Percentiles rank a stretch among this genome's conserved stretches.
phyloP scores from a whole-genome alignment of 164 flowering plant genomes.

The Kalanchoe fedtschenkoi region DNA sequence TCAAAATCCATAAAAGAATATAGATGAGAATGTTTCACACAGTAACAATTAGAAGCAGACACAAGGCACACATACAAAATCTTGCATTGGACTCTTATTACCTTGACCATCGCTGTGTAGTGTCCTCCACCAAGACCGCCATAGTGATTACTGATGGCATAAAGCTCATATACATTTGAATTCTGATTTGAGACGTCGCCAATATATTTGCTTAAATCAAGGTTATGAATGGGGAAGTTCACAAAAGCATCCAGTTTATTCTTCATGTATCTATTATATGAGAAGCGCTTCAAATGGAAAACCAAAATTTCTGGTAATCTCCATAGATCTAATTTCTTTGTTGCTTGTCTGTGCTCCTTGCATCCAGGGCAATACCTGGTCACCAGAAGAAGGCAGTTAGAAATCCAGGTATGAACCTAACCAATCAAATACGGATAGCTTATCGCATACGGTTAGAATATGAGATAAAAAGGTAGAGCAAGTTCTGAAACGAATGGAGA shows the following conservation, averaged over 20 bases:
- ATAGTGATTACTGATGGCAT: constrained; percentile 94
- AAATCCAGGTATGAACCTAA: not conserved
- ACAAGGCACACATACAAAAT: no score
- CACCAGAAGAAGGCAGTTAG: not conserved
- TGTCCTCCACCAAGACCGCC: constrained; percentile 99
- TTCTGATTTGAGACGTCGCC: constrained; percentile 27
- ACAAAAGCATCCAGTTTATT: constrained; percentile 70
- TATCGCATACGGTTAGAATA: not conserved
- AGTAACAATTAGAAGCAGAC: not conserved
- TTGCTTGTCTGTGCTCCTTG: constrained; percentile 62
- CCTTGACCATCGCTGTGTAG: constrained; percentile 92
- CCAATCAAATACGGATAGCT: not conserved
- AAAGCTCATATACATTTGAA: constrained; percentile 67
- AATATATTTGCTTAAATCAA: constrained; percentile 66
- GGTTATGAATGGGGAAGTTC: constrained; percentile 58
- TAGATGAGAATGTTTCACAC: not conserved
- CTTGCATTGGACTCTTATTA: constrained; percentile 12
- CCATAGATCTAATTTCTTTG: constrained; percentile 78
- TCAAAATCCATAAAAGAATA: not conserved
- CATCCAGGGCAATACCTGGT: constrained; percentile 73
- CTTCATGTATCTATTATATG: constrained; percentile 46
- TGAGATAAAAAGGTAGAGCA: no score
- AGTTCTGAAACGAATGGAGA: no score
- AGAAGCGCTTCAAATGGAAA: constrained; percentile 70
- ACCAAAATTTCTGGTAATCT: constrained; percentile 73